Percentiles rank a stretch among this genome's conserved stretches.
Conservation (phyloP, 1,284 basidiomycete genomes). For the Polyporus tsugae region DNA sequence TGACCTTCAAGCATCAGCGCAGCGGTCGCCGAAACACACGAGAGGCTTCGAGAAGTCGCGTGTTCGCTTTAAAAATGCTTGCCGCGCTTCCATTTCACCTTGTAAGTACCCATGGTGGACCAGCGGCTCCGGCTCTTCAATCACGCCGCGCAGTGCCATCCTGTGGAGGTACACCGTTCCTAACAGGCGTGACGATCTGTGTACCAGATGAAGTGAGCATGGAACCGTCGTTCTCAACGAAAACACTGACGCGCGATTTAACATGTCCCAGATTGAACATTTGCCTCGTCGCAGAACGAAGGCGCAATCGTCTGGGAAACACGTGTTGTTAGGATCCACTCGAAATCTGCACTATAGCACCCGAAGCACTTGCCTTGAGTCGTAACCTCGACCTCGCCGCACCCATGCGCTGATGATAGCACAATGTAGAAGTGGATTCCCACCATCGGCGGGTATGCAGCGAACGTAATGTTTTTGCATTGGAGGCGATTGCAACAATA, state of each 20-base stretch:
- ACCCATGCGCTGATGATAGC: neutral
- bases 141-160: neutral
- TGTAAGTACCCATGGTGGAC: too few relatives aligned
- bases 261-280: neutral
- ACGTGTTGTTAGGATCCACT: neutral
- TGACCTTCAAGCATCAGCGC: neutral
- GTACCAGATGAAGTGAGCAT: neutral
- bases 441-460: neutral
- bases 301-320: neutral
- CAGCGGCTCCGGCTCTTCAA: too few relatives aligned
- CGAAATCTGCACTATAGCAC: neutral
- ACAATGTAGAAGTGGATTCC: neutral
- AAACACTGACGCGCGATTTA: neutral
- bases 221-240: neutral
- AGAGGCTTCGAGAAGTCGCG: too few relatives aligned
- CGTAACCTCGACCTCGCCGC: neutral
- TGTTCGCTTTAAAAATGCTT: too few relatives aligned
- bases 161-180: neutral
- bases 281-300: too few relatives aligned
- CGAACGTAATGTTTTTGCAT: constrained; percentile 1
- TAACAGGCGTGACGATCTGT: neutral
- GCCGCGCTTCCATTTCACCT: too few relatives aligned
- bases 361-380: neutral
- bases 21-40: neutral
- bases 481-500: constrained; percentile 24